These are phyloP conservation scores for Dioszegia hungarica DNA, from an alignment of 768 basidiomycete species.

Conservation along the genomic window DNA sequence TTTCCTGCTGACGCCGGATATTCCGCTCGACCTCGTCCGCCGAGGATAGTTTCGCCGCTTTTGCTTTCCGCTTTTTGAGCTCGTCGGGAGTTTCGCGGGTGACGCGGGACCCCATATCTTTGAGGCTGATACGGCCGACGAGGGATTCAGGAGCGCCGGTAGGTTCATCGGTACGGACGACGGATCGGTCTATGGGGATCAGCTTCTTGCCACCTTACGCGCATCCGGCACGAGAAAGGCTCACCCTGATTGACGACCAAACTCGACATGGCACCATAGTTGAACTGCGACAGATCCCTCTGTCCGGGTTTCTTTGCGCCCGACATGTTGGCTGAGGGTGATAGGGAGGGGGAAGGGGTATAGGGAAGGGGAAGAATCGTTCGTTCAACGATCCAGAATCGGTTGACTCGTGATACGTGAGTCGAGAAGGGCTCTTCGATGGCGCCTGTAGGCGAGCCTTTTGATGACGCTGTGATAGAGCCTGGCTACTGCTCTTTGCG, in stretches of 20 bases:
- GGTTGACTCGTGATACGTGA: background rate
- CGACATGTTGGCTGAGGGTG: constrained; percentile 32
- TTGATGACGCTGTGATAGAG: background rate
- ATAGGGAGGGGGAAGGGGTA: background rate
- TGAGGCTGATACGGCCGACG: constrained; percentile 79
- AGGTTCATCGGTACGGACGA: constrained; percentile 84
- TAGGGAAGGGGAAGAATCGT: background rate
- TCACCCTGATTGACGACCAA: constrained; percentile 79
- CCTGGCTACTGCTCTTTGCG: background rate
- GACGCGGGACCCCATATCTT: constrained; percentile 90
- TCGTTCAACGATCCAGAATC: background rate
- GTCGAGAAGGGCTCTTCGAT: background rate
- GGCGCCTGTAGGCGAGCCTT: no score
- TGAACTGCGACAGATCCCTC: constrained; percentile 83
- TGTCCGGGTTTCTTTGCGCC: constrained; percentile 51
- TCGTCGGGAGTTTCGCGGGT: constrained; percentile 77
- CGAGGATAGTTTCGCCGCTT: constrained; percentile 52
- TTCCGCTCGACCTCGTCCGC: constrained; percentile 45
- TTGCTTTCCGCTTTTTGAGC: constrained; percentile 89
- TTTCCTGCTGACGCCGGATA: constrained; percentile 56
- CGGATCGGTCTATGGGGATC: constrained; percentile 37
- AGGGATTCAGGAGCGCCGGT: constrained; percentile 93
- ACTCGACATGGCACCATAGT: constrained; percentile 78
- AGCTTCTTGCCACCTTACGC: background rate
- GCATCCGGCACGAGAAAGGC: no score